Evolutionary conservation across 495 filamentous ascomycete species (phyloP).

Genomic region (Aeminium ludgeri): DNA sequence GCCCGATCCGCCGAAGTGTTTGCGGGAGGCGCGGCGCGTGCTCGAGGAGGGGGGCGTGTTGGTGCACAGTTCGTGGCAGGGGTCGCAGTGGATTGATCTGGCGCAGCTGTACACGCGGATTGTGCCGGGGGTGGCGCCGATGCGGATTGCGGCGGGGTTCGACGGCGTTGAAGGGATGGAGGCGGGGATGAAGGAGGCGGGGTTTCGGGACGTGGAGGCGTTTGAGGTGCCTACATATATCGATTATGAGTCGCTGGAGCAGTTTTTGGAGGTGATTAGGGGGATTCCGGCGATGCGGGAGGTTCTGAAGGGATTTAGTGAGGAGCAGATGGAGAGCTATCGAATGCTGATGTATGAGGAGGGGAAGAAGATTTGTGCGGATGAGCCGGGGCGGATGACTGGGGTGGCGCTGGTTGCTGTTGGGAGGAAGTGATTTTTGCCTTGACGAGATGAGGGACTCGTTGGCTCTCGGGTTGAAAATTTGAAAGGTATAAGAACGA

Average conservation of each 20-base stretch:
- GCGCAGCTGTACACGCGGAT: conserved; percentile 2
- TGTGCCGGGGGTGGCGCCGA: conserved; percentile 7
- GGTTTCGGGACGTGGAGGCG: conserved; percentile 12
- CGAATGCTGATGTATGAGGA: conserved; percentile 1
- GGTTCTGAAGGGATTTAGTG: conserved; percentile 2
- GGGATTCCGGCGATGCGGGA: conserved; percentile 11
- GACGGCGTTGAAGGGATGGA: neutral
- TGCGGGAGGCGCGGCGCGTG: conserved; percentile 5
- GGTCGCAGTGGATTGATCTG: conserved; percentile 13
- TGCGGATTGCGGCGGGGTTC: conserved; percentile 7
- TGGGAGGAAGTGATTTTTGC: conserved; percentile 9
- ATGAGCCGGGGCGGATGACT: conserved; percentile 5
- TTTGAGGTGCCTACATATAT: conserved; percentile 2
- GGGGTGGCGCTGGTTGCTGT: conserved; percentile 7
- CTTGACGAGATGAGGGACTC: too few species aligned
- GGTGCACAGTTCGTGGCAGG: conserved; percentile 5
- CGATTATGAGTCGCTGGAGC: conserved; percentile 1
- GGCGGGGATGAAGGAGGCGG: conserved; percentile 12
- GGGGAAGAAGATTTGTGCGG: conserved; percentile 8
- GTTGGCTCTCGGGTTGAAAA: too few species aligned
- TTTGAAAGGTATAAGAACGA: too few species aligned
- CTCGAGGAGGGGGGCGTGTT: conserved; percentile 8
- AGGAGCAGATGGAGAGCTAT: conserved; percentile 5
- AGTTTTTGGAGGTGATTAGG: conserved; percentile 4
- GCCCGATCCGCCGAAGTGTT: conserved; percentile 9